Percentiles rank a stretch among this genome's conserved stretches.
These are phyloP conservation scores for Teunomyces stri DNA, from an alignment of 805 yeast genomes.

Conservation along the genomic window DNA sequence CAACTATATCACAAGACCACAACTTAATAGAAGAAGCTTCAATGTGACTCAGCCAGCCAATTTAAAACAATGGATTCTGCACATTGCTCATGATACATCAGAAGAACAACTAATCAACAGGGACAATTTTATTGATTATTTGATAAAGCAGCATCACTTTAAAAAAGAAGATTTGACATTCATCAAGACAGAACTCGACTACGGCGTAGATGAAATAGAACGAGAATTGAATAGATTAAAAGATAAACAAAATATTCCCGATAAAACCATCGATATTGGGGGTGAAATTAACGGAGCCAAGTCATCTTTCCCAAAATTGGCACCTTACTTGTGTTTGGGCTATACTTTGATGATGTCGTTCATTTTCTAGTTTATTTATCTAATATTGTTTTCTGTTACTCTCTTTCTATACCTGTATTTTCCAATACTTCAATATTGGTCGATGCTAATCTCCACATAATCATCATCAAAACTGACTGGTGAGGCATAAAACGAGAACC, in stretches of 20 bases:
- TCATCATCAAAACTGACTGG: conserved; percentile 61
- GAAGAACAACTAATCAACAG: conserved; percentile 17
- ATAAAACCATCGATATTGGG: conserved; percentile 24
- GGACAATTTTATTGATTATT: conserved; percentile 29
- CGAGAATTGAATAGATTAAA: conserved; percentile 31
- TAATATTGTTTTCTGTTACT: not conserved
- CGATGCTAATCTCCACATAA: conserved; percentile 70
- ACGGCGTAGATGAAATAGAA: conserved; percentile 39
- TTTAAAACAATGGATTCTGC: conserved; percentile 25
- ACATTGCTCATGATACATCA: conserved; percentile 10
- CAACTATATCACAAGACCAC: not conserved
- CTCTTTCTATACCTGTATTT: conserved; percentile 1
- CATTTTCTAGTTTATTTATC: not conserved
- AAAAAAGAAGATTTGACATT: conserved; percentile 24
- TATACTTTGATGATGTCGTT: not conserved
- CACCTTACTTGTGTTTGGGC: not conserved
- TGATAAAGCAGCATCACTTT: conserved; percentile 30
- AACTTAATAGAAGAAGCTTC: conserved; percentile 15
- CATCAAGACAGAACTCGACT: conserved; percentile 28
- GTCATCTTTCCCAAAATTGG: not conserved
- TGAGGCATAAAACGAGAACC: conserved; percentile 66
- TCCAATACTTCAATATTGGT: conserved; percentile 50
- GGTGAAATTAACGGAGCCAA: conserved; percentile 20
- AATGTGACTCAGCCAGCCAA: conserved; percentile 18
- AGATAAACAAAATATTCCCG: conserved; percentile 11